Evolutionary conservation across 371 early-diverging fungal species (phyloP), one percentile per base, ranked within the genome.

Genomic region (Mortierella polycephala): DNA sequence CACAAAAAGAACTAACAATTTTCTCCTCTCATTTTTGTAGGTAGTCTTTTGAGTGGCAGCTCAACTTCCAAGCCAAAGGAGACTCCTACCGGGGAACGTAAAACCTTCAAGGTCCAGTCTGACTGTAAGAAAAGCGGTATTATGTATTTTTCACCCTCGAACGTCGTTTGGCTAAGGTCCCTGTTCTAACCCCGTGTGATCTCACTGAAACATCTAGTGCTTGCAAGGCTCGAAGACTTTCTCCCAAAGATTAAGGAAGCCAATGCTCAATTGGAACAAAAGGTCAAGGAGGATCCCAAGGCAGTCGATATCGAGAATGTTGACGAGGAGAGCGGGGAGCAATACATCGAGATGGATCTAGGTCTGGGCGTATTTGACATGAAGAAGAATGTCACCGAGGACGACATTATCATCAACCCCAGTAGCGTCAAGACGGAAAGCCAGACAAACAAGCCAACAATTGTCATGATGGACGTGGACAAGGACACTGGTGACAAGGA

Each of bases 311-410:
- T 81, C 50, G 82, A 81, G 47, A 76, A 81, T 52, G 74, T 81
- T 37, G 82, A 81, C 40, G 82, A 81, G 23, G 58, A 60, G n/a
- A 72, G 60, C 23, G 80, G 80, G 21, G 82, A 73, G 12, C 82
- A 81, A 40, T 81, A 76, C 56, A 81, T 81, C 44, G 82, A 81
- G 50, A 81, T 81, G 82, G 74, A 81, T 41, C 62, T 81, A 18
- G 82, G 82, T 12, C 21, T 81, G 40, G 82, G 82, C 13, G 82
- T 81, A 12, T 81, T 76, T 52, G 82, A 81, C 46, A 42, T 76
- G 53, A 76, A 76, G 68, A 76, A 76, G 71, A 73, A 81, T 37
- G 62, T 75, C 7, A 64, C 56, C 46, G 77, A 76, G 55, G 77
- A 73, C 45, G 76, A 81, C 21, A 81, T 81, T 41, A 60, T 81